phyloP scores from a whole-genome alignment of 2,329 filamentous ascomycete species.

The Fusarium albosuccineum region DNA sequence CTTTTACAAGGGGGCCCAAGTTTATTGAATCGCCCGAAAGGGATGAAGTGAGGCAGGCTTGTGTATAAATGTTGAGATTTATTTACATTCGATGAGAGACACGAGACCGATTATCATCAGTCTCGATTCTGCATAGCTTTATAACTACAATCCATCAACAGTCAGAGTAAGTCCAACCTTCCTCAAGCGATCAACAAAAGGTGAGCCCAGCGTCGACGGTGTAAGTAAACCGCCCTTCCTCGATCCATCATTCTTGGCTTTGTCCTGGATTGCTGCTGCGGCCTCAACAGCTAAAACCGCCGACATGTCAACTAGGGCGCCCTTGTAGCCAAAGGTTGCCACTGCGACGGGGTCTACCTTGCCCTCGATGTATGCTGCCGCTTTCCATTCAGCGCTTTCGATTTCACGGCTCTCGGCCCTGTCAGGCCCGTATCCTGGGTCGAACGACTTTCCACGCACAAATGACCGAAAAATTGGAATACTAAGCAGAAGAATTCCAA shows the following conservation, averaged over 20 bases:
- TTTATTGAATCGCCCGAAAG: no score
- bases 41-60: no score
- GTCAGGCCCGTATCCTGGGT: not conserved
- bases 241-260: not conserved
- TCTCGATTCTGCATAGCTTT: no score
- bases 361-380: not conserved
- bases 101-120: no score
- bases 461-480: not conserved
- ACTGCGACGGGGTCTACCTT: not conserved
- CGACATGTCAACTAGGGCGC: not conserved
- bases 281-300: not conserved
- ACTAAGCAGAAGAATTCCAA: not conserved
- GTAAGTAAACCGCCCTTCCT: not conserved
- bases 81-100: no score
- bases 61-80: no score
- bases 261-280: not conserved
- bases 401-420: not conserved
- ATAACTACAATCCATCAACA: not conserved
- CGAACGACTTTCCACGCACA: not conserved
- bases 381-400: not conserved
- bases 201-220: not conserved
- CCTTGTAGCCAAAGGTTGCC: not conserved
- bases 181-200: not conserved
- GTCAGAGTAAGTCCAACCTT: not conserved
- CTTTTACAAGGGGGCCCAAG: no score